These are phyloP conservation scores for Zygoascus biomembranicola DNA, from an alignment of 805 yeast genomes.

Conservation along the genomic window DNA sequence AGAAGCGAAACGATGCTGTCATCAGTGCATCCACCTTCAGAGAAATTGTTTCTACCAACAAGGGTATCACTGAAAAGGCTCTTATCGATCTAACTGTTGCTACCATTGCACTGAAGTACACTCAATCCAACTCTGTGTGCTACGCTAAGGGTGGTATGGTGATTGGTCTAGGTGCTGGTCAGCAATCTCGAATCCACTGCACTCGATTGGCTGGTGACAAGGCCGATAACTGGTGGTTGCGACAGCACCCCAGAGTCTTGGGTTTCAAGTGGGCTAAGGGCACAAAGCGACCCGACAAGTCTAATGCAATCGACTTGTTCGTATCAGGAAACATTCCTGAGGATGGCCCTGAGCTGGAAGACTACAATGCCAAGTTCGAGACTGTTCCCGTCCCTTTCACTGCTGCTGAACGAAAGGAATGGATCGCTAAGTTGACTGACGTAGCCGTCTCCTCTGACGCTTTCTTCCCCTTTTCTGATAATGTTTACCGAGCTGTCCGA, in stretches of 20 bases:
- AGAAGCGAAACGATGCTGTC: slow-evolving; percentile 96
- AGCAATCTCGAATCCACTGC: slow-evolving; percentile 98
- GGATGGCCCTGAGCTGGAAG: slow-evolving; percentile 85
- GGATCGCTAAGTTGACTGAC: slow-evolving; percentile 70
- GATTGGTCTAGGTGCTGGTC: slow-evolving; percentile 98
- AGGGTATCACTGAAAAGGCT: slow-evolving; percentile 84
- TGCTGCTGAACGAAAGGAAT: slow-evolving; percentile 72
- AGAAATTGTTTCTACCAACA: slow-evolving; percentile 84
- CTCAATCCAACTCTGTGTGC: slow-evolving; percentile 97
- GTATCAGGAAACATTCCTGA: slow-evolving; percentile 90
- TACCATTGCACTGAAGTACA: slow-evolving; percentile 92
- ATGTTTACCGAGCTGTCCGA: slow-evolving; percentile 94
- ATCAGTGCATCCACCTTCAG: slow-evolving; percentile 84
- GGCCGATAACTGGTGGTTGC: slow-evolving; percentile 99
- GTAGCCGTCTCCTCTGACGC: slow-evolving; percentile 97
- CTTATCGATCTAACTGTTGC: slow-evolving; percentile 92
- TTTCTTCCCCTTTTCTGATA: slow-evolving; percentile 99
- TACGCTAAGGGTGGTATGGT: slow-evolving; percentile 99
- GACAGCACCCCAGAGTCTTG: slow-evolving; percentile 94
- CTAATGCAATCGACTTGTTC: slow-evolving; percentile 91
- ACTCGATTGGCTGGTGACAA: slow-evolving; percentile 98
- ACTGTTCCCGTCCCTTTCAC: slow-evolving; percentile 79
- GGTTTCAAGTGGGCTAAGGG: slow-evolving; percentile 97
- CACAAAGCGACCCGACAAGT: slow-evolving; percentile 95
- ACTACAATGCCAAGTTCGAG: slow-evolving; percentile 83